Conservation (phyloP, 2,329 filamentous ascomycete species). For the Aspergillus terreus region DNA sequence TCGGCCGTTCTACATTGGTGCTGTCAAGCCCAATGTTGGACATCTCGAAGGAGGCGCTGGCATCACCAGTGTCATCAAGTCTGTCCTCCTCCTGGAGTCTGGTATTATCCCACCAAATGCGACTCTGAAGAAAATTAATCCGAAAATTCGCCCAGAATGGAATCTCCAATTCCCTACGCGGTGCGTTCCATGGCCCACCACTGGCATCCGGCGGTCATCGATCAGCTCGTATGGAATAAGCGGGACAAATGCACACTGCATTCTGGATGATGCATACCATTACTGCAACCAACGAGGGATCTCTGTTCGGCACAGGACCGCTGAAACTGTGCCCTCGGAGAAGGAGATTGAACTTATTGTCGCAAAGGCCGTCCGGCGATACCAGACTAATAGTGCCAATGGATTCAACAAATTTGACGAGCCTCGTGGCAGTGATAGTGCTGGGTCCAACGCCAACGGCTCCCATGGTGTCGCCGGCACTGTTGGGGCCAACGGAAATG, state of each 20-base stretch:
- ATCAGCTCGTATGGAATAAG: conserved; percentile 20
- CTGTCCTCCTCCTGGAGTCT: conserved; percentile 12
- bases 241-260: conserved; percentile 9
- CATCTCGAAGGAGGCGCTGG: conserved; percentile 16
- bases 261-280: conserved; percentile 8
- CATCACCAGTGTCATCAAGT: conserved; percentile 13
- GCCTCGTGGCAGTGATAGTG: no score
- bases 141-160: conserved; percentile 14
- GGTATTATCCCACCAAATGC: conserved; percentile 13
- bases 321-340: not conserved
- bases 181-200: conserved; percentile 15
- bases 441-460: no score
- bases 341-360: not conserved
- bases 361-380: no score
- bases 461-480: no score
- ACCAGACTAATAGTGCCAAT: no score
- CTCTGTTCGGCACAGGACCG: not conserved
- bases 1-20: conserved; percentile 11
- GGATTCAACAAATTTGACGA: no score
- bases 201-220: conserved; percentile 13
- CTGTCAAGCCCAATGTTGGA: conserved; percentile 20
- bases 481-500: no score
- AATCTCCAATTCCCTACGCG: conserved; percentile 13
- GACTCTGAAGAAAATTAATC: conserved; percentile 21
- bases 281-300: not conserved